phyloP scores from a whole-genome alignment of 495 filamentous ascomycete species.

The Daldinia concentrica region DNA sequence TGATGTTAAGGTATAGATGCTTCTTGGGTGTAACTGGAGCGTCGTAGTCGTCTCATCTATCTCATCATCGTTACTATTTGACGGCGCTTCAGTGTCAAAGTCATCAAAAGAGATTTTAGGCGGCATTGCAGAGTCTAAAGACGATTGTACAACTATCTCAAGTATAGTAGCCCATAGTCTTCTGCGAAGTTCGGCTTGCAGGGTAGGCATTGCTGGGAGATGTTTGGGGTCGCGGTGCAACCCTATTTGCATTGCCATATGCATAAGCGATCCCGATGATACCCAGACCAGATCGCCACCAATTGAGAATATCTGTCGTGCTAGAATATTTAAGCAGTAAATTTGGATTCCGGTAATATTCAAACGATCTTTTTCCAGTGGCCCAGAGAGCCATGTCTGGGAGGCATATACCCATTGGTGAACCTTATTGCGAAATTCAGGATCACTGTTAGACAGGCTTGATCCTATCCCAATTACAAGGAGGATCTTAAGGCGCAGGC shows the following conservation, averaged over 20 bases:
- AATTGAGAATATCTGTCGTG: slow-evolving; percentile 60
- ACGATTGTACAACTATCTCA: slow-evolving; percentile 66
- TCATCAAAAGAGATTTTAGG: slow-evolving; percentile 60
- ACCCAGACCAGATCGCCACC: slow-evolving; percentile 67
- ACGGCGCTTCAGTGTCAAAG: slow-evolving; percentile 64
- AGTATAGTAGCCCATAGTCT: slow-evolving; percentile 71
- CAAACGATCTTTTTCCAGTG: slow-evolving; percentile 62
- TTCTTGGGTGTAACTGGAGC: slow-evolving; percentile 46
- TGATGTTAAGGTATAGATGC: slow-evolving; percentile 59
- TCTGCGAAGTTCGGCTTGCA: slow-evolving; percentile 65
- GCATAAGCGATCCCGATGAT: slow-evolving; percentile 62
- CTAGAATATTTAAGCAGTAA: slow-evolving; percentile 63
- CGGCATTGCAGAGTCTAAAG: slow-evolving; percentile 63
- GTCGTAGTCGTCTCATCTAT: slow-evolving; percentile 55
- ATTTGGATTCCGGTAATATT: slow-evolving; percentile 62
- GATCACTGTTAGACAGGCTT: slow-evolving; percentile 53
- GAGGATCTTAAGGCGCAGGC: slow-evolving; percentile 60
- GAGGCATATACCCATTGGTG: slow-evolving; percentile 64
- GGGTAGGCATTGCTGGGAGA: slow-evolving; percentile 56
- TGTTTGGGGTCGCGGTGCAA: slow-evolving; percentile 67
- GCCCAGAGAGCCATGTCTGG: slow-evolving; percentile 64
- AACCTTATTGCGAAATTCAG: slow-evolving; percentile 49
- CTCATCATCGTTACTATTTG: slow-evolving; percentile 67
- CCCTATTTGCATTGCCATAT: slow-evolving; percentile 67
- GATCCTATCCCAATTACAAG: slow-evolving; percentile 65